A percentile compares a stretch with the other conserved stretches of the same genome.
These are phyloP conservation scores for Arthrinium phaeospermum DNA, from an alignment of 2,329 filamentous ascomycete genomes.

Conservation along the genomic window DNA sequence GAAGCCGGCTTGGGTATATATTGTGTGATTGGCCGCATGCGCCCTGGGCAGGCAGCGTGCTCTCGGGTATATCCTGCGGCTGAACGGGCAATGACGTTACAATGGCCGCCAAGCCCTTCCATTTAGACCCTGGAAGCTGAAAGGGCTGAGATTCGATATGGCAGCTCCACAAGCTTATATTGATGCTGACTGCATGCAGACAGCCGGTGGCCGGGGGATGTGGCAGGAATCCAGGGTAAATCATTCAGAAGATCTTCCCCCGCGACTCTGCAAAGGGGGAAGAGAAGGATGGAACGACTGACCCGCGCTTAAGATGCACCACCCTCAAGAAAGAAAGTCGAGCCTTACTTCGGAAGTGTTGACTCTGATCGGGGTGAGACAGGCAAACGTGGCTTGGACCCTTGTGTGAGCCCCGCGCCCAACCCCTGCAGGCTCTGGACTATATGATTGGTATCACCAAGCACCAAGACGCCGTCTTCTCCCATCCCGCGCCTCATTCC, in stretches of 20 bases:
- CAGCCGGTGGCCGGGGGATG: neutral
- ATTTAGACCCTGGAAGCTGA: slow-evolving; percentile 4
- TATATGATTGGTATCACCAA: slow-evolving; percentile 10
- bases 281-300: neutral
- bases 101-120: neutral
- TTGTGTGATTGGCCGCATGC: slow-evolving; percentile 12
- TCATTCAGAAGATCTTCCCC: neutral
- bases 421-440: slow-evolving; percentile 1
- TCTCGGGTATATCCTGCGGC: neutral
- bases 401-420: neutral
- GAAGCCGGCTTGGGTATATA: slow-evolving; percentile 11
- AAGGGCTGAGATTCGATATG: neutral
- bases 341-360: neutral
- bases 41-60: neutral
- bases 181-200: neutral
- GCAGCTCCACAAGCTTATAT: slow-evolving; percentile 1
- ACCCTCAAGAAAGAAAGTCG: neutral
- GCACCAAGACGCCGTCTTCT: neutral
- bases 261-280: neutral
- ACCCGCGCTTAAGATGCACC: neutral
- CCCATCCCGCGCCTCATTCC: neutral
- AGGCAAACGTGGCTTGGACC: slow-evolving; percentile 8
- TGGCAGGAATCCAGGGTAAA: neutral
- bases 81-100: neutral
- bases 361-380: neutral